Percentiles rank a stretch among this genome's conserved stretches.
Conservation (phyloP, 768 basidiomycete genomes). For the Leccinellum albellum region DNA sequence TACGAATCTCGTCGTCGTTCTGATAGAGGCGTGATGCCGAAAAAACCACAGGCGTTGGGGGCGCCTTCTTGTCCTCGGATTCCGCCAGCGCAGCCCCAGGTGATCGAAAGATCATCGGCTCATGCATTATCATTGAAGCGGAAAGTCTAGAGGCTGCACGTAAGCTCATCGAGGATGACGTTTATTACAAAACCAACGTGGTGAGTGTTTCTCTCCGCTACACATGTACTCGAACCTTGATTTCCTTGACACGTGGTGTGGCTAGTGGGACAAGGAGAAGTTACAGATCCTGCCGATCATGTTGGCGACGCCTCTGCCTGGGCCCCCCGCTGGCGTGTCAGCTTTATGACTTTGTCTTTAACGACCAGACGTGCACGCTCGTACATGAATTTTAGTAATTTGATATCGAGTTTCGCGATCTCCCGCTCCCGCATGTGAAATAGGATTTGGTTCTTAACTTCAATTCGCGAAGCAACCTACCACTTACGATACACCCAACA, state of each 20-base stretch:
- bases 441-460: not conserved
- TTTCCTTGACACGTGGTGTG: not conserved
- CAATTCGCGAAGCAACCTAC: not conserved
- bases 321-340: constrained; percentile 3
- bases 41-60: constrained; percentile 47
- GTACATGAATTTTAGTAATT: not conserved
- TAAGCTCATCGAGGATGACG: constrained; percentile 21
- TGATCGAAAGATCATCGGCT: constrained; percentile 57
- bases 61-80: constrained; percentile 53
- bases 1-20: not conserved
- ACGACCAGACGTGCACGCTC: not conserved
- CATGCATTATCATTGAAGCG: constrained; percentile 51
- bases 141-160: constrained; percentile 44
- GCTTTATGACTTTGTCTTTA: not conserved
- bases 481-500: not conserved
- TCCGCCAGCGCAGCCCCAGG: constrained; percentile 44
- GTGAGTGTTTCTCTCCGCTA: constrained; percentile 8
- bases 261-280: constrained; percentile 58
- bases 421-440: not conserved
- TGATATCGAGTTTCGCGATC: not conserved
- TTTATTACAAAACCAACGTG: constrained; percentile 23
- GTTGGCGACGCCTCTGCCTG: constrained; percentile 25
- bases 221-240: not conserved
- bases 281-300: constrained; percentile 47
- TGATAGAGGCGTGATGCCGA: constrained; percentile 9